Evolutionary conservation across 441 rosid genomes (phyloP).

Genomic region (Adansonia grandidieri): DNA sequence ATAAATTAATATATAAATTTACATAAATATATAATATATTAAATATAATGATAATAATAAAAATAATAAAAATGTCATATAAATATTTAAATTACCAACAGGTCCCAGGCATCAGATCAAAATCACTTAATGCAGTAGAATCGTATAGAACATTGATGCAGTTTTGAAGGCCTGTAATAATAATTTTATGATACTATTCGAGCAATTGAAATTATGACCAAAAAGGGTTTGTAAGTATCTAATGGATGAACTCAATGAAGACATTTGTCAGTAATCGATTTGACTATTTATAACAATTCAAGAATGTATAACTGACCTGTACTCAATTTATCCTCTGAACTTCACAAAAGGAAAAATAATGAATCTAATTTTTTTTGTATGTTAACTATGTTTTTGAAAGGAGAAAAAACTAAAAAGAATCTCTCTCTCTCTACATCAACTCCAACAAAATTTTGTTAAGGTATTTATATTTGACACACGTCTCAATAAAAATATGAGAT

Average conservation of each 20-base stretch:
- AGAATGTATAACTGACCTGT: constrained; percentile 7
- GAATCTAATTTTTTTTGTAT: constrained; percentile 33
- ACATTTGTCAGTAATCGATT: not conserved
- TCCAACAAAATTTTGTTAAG: no score
- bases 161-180: not conserved
- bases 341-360: constrained; percentile 20
- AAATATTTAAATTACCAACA: not conserved
- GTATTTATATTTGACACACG: no score
- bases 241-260: not conserved
- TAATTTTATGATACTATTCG: not conserved
- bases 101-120: not conserved
- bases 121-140: not conserved
- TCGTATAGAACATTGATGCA: not conserved
- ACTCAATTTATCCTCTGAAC: constrained; percentile 5
- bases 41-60: no score
- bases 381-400: not conserved
- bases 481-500: no score
- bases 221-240: not conserved
- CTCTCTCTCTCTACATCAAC: no score
- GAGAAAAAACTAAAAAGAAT: no score
- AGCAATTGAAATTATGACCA: not conserved
- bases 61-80: no score
- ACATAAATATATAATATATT: no score
- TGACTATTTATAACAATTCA: constrained; percentile 10
- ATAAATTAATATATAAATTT: no score